These are phyloP conservation scores for Geum urbanum DNA, from an alignment of 306 rosid species.

Conservation along the genomic window DNA sequence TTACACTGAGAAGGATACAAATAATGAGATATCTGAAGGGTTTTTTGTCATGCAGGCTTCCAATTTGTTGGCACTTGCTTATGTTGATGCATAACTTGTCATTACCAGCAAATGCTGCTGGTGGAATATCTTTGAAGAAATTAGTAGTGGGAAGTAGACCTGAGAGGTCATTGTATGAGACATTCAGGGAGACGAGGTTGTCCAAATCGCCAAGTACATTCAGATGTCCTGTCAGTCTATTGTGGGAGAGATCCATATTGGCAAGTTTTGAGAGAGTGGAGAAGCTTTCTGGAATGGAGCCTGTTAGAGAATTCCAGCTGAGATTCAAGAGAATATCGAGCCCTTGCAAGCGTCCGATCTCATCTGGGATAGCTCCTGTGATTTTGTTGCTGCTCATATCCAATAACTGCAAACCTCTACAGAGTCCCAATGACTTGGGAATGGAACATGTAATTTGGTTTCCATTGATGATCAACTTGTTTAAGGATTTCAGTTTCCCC, in stretches of 20 bases:
- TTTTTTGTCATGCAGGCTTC: conserved; percentile 35
- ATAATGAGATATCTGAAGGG: conserved; percentile 45
- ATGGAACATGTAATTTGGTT: conserved; percentile 59
- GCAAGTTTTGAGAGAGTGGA: conserved; percentile 82
- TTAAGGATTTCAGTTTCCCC: conserved; percentile 62
- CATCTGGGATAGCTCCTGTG: conserved; percentile 62
- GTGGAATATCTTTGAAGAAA: conserved; percentile 65
- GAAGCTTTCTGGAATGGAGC: conserved; percentile 72
- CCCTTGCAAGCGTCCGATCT: conserved; percentile 71
- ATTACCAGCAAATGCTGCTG: conserved; percentile 61
- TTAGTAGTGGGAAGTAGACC: conserved; percentile 77
- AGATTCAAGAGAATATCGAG: conserved; percentile 80
- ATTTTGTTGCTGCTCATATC: conserved; percentile 76
- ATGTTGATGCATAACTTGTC: conserved; percentile 58
- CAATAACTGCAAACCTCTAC: conserved; percentile 75
- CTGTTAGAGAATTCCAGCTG: conserved; percentile 76
- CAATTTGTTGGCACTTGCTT: conserved; percentile 38
- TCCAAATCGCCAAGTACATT: conserved; percentile 51
- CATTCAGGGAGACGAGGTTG: conserved; percentile 77
- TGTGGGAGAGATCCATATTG: conserved; percentile 81
- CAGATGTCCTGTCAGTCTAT: conserved; percentile 67
- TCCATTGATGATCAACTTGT: conserved; percentile 62
- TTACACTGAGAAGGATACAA: conserved; percentile 56
- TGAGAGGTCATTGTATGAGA: conserved; percentile 73
- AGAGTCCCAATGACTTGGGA: conserved; percentile 65